Percentiles rank a stretch among this genome's conserved stretches.
Evolutionary conservation across 1,284 basidiomycete genomes (phyloP).

Genomic region (Microbotryum violaceum): DNA sequence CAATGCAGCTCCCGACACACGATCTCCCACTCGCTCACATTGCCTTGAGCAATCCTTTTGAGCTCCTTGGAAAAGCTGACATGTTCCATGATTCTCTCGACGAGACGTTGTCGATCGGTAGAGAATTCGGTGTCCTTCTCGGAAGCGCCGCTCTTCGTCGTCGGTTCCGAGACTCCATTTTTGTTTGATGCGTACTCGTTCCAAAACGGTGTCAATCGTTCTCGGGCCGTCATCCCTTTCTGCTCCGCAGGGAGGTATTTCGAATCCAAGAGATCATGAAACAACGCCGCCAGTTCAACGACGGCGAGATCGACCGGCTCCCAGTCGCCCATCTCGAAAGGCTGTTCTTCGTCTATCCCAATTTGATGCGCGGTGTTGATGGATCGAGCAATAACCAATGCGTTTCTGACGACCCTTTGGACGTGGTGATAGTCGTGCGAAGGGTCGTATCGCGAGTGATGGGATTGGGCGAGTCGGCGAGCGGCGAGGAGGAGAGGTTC

Average conservation of each 20-base stretch:
- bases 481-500: conserved; percentile 7
- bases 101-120: conserved; percentile 27
- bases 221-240: not conserved
- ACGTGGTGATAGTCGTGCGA: conserved; percentile 82
- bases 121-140: not conserved
- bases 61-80: conserved; percentile 83
- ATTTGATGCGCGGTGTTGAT: not conserved
- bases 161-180: not conserved
- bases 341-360: not conserved
- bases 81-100: conserved; percentile 60
- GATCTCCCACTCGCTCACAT: conserved; percentile 56
- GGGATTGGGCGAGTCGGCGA: conserved; percentile 5
- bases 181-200: not conserved
- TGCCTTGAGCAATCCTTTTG: conserved; percentile 41
- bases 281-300: conserved; percentile 72
- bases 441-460: conserved; percentile 57
- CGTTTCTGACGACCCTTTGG: conserved; percentile 8
- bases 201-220: conserved; percentile 14
- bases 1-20: conserved; percentile 74
- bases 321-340: conserved; percentile 16
- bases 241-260: conserved; percentile 55
- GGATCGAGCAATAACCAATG: conserved; percentile 13
- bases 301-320: conserved; percentile 56
- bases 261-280: conserved; percentile 82
- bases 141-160: not conserved